These are phyloP conservation scores for Ophiocordyceps camponoti-saundersi DNA, from an alignment of 2,329 filamentous ascomycete genomes.

Conservation along the genomic window DNA sequence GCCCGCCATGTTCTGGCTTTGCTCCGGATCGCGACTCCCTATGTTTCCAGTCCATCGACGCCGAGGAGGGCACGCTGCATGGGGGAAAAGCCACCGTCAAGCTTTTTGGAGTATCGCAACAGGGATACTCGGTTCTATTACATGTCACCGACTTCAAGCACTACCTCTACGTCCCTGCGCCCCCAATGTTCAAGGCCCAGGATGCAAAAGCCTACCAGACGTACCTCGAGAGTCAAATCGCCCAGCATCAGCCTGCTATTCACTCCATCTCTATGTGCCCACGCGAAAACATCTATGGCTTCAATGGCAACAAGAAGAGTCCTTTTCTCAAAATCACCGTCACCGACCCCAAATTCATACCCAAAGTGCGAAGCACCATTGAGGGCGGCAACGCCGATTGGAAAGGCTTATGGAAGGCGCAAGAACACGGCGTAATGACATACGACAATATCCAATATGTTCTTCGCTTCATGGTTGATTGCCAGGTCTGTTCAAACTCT, in stretches of 20 bases:
- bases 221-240: constrained; percentile 65
- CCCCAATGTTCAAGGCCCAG: constrained; percentile 58
- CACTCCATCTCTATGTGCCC: constrained; percentile 68
- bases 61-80: constrained; percentile 70
- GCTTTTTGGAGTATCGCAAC: constrained; percentile 75
- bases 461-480: constrained; percentile 95
- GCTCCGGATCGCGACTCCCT: constrained; percentile 46
- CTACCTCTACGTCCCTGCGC: constrained; percentile 87
- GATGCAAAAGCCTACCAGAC: constrained; percentile 66
- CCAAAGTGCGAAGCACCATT: constrained; percentile 56
- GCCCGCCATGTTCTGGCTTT: constrained; percentile 35
- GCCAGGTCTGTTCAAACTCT: constrained; percentile 40
- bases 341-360: constrained; percentile 73
- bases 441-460: constrained; percentile 96
- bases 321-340: constrained; percentile 91
- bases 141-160: constrained; percentile 94
- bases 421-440: constrained; percentile 59
- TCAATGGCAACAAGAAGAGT: constrained; percentile 81
- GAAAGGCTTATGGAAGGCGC: constrained; percentile 71
- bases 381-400: constrained; percentile 69
- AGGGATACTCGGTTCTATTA: constrained; percentile 79
- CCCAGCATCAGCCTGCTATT: constrained; percentile 57
- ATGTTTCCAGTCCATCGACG: constrained; percentile 92
- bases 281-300: constrained; percentile 84
- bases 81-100: constrained; percentile 67